A percentile compares a stretch with the other conserved stretches of the same genome.
Conservation (phyloP, 1,284 basidiomycete species). For the Cerioporus squamosus region DNA sequence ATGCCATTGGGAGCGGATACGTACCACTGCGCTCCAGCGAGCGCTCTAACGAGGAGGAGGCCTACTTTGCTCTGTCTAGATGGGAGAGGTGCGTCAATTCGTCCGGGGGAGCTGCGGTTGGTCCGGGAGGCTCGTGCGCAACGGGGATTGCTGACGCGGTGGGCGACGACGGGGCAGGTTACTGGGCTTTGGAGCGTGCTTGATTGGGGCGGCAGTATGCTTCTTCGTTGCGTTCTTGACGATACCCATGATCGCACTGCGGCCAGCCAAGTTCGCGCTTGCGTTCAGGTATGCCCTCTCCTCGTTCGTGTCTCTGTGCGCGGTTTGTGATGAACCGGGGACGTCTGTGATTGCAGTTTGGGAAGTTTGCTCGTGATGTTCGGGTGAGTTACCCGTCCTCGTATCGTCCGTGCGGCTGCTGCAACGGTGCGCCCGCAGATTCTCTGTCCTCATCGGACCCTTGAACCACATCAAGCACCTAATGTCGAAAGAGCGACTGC, state of each 20-base stretch:
- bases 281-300: constrained; percentile 72
- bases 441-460: constrained; percentile 85
- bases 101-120: neutral
- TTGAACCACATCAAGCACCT: constrained; percentile 91
- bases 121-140: neutral
- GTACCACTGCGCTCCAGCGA: constrained; percentile 88
- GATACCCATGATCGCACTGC: constrained; percentile 81
- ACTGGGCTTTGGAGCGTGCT: constrained; percentile 91
- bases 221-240: constrained; percentile 96
- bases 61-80: constrained; percentile 90
- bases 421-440: constrained; percentile 45
- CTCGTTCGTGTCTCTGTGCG: neutral
- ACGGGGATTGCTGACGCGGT: neutral
- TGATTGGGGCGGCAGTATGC: constrained; percentile 90
- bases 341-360: constrained; percentile 49
- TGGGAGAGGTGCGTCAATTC: constrained; percentile 76
- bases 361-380: constrained; percentile 89
- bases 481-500: constrained; percentile 82
- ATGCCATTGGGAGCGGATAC: constrained; percentile 78
- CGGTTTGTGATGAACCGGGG: neutral
- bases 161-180: constrained; percentile 53
- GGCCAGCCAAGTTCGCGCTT: constrained; percentile 88
- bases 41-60: constrained; percentile 93
- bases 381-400: constrained; percentile 56
- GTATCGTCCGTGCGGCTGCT: too few species aligned